Evolutionary conservation across 257 asterid genomes (phyloP).

Genomic region (Lycium barbarum): DNA sequence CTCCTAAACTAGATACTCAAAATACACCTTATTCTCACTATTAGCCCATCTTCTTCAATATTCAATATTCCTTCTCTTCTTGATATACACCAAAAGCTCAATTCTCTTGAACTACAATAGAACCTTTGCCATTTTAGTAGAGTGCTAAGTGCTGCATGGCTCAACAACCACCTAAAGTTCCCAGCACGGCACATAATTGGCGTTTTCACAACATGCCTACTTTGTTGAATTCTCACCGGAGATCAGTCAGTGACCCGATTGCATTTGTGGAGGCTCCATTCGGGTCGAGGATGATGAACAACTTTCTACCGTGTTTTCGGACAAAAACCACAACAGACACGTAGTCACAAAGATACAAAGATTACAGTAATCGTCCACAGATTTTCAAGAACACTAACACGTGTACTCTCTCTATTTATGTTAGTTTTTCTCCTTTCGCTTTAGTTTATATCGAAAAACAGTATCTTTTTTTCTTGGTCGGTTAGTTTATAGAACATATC

Average conservation of each 20-base stretch:
- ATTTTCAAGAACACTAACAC: too few species aligned
- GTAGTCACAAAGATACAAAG: too few species aligned
- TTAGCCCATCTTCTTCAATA: background rate
- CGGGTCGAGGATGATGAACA: slow-evolving; percentile 69
- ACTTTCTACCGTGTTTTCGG: slow-evolving; percentile 74
- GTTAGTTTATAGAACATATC: too few species aligned
- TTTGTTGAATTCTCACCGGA: slow-evolving; percentile 60
- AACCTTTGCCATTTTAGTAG: background rate
- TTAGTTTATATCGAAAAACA: too few species aligned
- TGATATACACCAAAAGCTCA: background rate
- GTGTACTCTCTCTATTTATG: too few species aligned
- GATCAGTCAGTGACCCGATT: slow-evolving; percentile 81
- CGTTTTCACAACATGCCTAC: slow-evolving; percentile 61
- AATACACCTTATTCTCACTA: slow-evolving; percentile 17
- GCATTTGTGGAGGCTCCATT: slow-evolving; percentile 64
- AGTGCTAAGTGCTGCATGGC: slow-evolving; percentile 59
- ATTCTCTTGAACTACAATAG: background rate
- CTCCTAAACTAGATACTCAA: slow-evolving; percentile 4
- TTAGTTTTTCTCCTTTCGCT: too few species aligned
- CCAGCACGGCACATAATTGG: slow-evolving; percentile 72
- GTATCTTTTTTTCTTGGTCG: too few species aligned
- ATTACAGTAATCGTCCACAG: too few species aligned
- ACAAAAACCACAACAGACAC: background rate
- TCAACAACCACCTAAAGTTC: slow-evolving; percentile 80
- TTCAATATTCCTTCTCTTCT: background rate